Base-by-base conservation (phyloP, 495 filamentous ascomycete genomes). In the Sordaria brevicollis region DNA sequence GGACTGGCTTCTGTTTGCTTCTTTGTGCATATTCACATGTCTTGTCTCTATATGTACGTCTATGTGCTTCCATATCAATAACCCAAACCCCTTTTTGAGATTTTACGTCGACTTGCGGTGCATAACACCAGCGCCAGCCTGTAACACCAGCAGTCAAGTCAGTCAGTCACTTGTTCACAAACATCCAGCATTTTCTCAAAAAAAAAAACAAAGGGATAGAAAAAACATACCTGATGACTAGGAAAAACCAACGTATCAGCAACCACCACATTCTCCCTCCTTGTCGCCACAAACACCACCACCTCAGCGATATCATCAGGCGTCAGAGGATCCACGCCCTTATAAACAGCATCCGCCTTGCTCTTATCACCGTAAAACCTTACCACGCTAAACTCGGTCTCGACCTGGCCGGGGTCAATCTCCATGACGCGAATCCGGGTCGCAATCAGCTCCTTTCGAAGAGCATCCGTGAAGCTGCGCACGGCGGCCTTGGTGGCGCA, bases 401-500 rank as follows among this genome's bases (percentile, higher is more conserved):
- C 94, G 65, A 99, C 95, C 81, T 97, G 95, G 43, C 95, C 95
- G 7, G 95, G 95, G 76, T 97, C 95, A 71, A 99, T 84, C 82
- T 95, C 93, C 70, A 97, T 94, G 66, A 99, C 85, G 29, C 95
- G 82, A 66, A 99, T 94, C 57, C 94, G 84, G 5, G 93, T 91
- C 33, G 91, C 86, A 72, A 99, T 89, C 65, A 97, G 85, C 84
- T 99, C 95, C 82, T 90, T 92, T 74, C 95, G 86, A 74, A 99
- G 80, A 17, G 92, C 85, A 67, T 97, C 94, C 1, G 95, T 96
- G 82, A 97, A 99, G 68, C 85, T 90, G 65, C 91, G 89, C 43
- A 98, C 89, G 4, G 95, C 95, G 13, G 95, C 94, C 83, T 99
- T 99, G 65, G 92, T 94, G 3, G 95, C 93, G 80, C 95, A 99